phyloP scores from a whole-genome alignment of 805 yeast species.

The Nakazawaea sp. region DNA sequence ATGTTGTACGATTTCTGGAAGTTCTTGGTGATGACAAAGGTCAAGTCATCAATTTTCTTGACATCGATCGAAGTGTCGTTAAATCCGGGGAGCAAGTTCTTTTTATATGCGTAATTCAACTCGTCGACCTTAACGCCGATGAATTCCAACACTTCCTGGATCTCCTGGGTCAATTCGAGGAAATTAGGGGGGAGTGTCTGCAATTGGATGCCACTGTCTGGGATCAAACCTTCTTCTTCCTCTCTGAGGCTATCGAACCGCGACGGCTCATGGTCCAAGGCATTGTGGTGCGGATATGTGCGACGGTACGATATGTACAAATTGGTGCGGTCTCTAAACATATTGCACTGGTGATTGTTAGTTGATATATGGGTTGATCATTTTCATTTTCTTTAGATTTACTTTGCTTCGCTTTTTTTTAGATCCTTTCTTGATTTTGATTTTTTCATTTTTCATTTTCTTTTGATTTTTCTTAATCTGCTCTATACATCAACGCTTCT shows the following conservation, averaged over 20 bases:
- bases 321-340: conserved; percentile 96
- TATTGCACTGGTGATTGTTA: no score
- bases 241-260: conserved; percentile 34
- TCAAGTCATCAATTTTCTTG: conserved; percentile 68
- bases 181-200: conserved; percentile 71
- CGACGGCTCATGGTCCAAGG: conserved; percentile 12
- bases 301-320: conserved; percentile 82
- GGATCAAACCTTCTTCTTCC: conserved; percentile 56
- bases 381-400: no score
- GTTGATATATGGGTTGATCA: no score
- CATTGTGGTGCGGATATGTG: conserved; percentile 69
- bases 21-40: conserved; percentile 63
- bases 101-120: conserved; percentile 67
- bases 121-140: conserved; percentile 50
- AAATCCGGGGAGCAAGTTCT: conserved; percentile 81
- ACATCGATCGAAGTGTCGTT: conserved; percentile 76
- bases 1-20: conserved; percentile 76
- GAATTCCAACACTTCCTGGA: conserved; percentile 53
- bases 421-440: no score
- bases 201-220: conserved; percentile 42
- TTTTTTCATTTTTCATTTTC: no score
- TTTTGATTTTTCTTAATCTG: no score
- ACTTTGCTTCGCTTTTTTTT: no score
- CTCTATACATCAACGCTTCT: conserved; percentile 20
- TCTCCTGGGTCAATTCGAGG: conserved; percentile 63